These are phyloP conservation scores for Globisporangium abappressorium DNA, from an alignment of 352 stramenopile species.

Conservation along the genomic window DNA sequence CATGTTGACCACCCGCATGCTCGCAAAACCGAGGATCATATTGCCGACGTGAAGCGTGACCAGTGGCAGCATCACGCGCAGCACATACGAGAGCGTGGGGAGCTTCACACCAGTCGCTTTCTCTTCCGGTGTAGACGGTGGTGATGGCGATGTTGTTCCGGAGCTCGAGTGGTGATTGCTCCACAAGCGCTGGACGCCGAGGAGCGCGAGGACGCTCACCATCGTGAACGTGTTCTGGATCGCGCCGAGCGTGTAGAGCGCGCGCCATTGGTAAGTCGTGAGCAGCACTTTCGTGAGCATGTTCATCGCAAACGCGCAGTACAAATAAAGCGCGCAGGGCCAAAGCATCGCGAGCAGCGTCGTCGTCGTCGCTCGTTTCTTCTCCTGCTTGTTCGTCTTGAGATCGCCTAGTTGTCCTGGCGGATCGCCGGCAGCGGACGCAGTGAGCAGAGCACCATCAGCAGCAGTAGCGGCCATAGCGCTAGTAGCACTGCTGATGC, in stretches of 20 bases:
- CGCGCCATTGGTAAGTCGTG: slow-evolving; percentile 55
- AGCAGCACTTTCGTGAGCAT: slow-evolving; percentile 73
- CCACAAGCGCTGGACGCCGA: slow-evolving; percentile 18
- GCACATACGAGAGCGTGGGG: slow-evolving; percentile 10
- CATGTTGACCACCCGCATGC: slow-evolving; percentile 68
- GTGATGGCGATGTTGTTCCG: not conserved
- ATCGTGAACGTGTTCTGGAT: slow-evolving; percentile 67
- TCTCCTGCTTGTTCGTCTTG: not conserved
- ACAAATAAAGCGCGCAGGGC: slow-evolving; percentile 65
- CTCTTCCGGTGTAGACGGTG: not conserved
- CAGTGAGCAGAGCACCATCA: not conserved
- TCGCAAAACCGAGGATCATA: slow-evolving; percentile 64
- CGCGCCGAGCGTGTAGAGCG: slow-evolving; percentile 59
- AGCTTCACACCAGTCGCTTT: not conserved
- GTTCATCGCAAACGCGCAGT: slow-evolving; percentile 72
- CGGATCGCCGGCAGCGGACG: not conserved
- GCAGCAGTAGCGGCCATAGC: not conserved
- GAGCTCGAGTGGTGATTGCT: not conserved
- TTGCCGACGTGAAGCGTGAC: slow-evolving; percentile 55
- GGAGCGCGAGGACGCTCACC: slow-evolving; percentile 30
- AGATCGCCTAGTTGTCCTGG: not conserved
- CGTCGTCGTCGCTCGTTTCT: not conserved
- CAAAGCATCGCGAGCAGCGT: slow-evolving; percentile 36
- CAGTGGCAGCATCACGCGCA: slow-evolving; percentile 47
- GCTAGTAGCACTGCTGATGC: not conserved